Conservation (phyloP, 495 filamentous ascomycete species). For the Neurospora sp. region DNA sequence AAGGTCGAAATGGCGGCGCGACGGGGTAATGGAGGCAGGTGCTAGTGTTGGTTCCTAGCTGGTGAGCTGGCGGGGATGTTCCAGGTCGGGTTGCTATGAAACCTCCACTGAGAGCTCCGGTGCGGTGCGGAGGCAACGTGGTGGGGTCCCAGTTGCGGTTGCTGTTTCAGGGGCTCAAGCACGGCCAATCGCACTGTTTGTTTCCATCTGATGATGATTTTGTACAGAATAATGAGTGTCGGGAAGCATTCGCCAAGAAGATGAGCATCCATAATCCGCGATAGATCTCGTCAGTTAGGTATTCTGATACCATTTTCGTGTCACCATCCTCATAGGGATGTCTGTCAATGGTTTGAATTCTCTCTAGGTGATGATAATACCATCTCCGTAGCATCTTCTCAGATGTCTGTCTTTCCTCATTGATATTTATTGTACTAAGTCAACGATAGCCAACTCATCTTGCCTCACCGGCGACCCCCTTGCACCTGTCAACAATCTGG, state of each 20-base stretch:
- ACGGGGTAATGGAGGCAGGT: background rate
- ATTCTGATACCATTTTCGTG: too few species aligned
- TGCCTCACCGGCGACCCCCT: background rate
- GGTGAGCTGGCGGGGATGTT: conserved; percentile 4
- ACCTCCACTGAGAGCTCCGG: background rate
- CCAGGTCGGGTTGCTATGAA: background rate
- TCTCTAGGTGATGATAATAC: too few species aligned
- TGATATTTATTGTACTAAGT: background rate
- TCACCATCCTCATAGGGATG: too few species aligned
- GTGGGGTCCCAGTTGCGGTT: conserved; percentile 5
- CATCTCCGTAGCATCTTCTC: too few species aligned
- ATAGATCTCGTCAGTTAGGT: background rate
- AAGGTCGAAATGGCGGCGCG: background rate
- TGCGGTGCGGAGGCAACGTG: background rate
- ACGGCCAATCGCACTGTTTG: background rate
- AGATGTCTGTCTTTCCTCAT: background rate
- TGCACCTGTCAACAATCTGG: background rate
- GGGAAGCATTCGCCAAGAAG: background rate
- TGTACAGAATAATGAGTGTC: background rate
- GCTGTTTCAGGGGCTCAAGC: conserved; percentile 5
- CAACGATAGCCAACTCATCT: background rate
- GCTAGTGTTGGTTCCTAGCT: background rate
- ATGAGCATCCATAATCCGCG: background rate
- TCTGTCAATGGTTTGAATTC: too few species aligned
- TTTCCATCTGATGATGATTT: background rate